phyloP scores from a whole-genome alignment of 208 protist species.

The Leptomonas seymouri region DNA sequence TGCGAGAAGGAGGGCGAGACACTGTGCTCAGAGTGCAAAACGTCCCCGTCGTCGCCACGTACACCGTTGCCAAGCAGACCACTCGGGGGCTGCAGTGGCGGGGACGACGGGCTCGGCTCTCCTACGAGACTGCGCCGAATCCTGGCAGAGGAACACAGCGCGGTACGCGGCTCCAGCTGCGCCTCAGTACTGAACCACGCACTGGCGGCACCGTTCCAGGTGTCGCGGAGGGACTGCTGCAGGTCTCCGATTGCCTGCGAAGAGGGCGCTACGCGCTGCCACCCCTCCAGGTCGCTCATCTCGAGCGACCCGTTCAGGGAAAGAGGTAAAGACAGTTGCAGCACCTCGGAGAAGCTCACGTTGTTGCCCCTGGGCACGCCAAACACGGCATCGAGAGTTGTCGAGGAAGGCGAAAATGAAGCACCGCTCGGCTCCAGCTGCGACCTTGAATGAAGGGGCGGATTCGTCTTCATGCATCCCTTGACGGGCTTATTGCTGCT shows the following conservation, averaged over 20 bases:
- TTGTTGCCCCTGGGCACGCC: neutral
- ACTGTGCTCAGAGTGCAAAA: neutral
- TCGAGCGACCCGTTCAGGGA: neutral
- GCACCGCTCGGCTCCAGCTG: neutral
- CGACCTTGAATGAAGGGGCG: too few species aligned
- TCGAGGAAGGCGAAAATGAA: neutral
- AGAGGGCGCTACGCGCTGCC: neutral
- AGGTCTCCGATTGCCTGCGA: neutral
- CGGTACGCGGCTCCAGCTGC: conserved; percentile 6
- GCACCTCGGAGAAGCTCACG: conserved; percentile 8
- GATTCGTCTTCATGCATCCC: too few species aligned
- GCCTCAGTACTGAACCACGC: conserved; percentile 16
- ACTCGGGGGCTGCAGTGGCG: neutral
- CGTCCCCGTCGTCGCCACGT: neutral
- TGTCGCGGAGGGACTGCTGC: conserved; percentile 16
- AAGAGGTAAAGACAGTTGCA: conserved; percentile 6
- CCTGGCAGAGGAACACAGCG: neutral
- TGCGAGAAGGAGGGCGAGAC: conserved; percentile 3
- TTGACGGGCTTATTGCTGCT: too few species aligned
- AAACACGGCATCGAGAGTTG: neutral
- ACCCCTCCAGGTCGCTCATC: conserved; percentile 1
- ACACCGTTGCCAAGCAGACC: neutral
- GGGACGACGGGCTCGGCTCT: neutral
- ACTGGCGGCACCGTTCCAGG: conserved; percentile 19
- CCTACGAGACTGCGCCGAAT: neutral